Base-by-base conservation (phyloP, 495 filamentous ascomycete species). In the Apiosordaria backusii region DNA sequence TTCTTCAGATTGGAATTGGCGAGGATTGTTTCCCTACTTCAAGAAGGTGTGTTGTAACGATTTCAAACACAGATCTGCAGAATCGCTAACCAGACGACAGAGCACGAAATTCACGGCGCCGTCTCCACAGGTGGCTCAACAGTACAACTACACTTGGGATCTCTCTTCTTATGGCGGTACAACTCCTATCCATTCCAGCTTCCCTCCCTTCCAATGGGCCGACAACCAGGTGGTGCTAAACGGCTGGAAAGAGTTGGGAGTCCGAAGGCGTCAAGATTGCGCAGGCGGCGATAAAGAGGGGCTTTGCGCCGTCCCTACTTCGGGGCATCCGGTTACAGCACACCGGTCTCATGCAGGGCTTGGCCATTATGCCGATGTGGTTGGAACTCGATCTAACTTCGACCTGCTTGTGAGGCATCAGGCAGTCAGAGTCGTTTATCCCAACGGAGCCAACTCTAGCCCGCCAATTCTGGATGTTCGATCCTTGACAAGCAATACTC, bases 1-100 rank as follows among this genome's bases (percentile, higher is more conserved):
- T 64, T 72, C 55, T 4, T 65, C 67, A 50, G 65, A 67, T 29
- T 77, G 75, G 75, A 60, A 68, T 27, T 83, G 81, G 80, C 54
- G 72, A 22, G 78, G 74, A 21, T 35, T 82, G 3, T 66, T 77
- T 19, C 81, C 80, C 2, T 82, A 77, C 65, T 77, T 82, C 63
- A 80, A 79, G 61, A 82, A 77, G 68, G 71, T 68, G 57, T 61
- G 64, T 13, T 55, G 3, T 55, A 0, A 55, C 15, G 7, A 4
- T 22, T 55, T n/a, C 19, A 5, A 5, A 5, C 52, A 6, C 21
- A 5, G 18, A 10, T 55, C 16, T 4, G 4, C 52, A 22, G 0
- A 55, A 15, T 15, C 9, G n/a, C 52, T 61, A 21, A 50, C 40
- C 24, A 3, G 3, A 3, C 27, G 7, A 15, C 23, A 70, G 71